Evolutionary conservation across 768 basidiomycete species (phyloP), one percentile per base, ranked within the genome.

Genomic region (Serendipita vermifera): DNA sequence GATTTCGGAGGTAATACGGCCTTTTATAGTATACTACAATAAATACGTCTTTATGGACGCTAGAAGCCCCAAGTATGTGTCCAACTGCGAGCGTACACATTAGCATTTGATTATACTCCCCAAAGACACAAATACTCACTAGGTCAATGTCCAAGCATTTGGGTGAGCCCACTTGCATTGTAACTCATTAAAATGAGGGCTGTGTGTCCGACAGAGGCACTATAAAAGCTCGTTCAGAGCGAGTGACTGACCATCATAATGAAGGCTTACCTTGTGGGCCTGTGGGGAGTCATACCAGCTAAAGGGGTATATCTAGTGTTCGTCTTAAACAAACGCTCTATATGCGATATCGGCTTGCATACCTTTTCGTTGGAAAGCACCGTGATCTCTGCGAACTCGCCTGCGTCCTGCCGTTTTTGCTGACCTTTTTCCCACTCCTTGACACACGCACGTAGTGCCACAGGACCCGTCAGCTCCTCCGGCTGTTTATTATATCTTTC

Each of bases 31-130:
- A n/a, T n/a, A n/a, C n/a, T n/a, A n/a, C n/a, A n/a, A n/a, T n/a
- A n/a, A n/a, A n/a, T n/a, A n/a, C n/a, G n/a, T n/a, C n/a, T n/a
- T n/a, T n/a, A n/a, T n/a, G n/a, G n/a, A n/a, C n/a, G n/a, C n/a
- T n/a, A n/a, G n/a, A n/a, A n/a, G n/a, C n/a, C 46, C 46, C 46
- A 51, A 7, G 46, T 27, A 31, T 51, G 46, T n/a, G 46, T 51
- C 46, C 46, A 51, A 31, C 46, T 51, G 24, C 27, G n/a, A n/a
- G 46, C 26, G 17, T 20, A 15, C 24, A 51, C n/a, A n/a, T 26
- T n/a, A 51, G 46, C 15, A 51, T 22, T 9, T 27, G n/a, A 26
- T 27, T n/a, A 15, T 7, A 7, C 9, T 24, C 7, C 22, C 20
- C n/a, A 31, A 29, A n/a, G n/a, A n/a, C n/a, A n/a, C n/a, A 9